Evolutionary conservation across 345 rosid species (phyloP).

Genomic region (Rhizophora mangle): DNA sequence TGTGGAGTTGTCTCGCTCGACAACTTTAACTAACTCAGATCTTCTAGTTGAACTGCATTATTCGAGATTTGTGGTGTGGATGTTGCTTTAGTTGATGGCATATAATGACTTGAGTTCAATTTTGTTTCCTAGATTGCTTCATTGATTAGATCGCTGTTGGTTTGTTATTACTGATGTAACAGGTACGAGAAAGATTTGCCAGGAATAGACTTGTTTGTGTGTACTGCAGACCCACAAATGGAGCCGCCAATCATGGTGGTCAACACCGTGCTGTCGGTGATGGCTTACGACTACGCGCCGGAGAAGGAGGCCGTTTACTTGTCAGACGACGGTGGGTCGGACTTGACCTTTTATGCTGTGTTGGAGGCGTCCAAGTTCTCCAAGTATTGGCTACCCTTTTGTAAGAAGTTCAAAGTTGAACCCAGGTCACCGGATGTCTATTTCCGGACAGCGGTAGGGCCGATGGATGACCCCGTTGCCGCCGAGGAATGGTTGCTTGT

Average conservation of each 20-base stretch:
- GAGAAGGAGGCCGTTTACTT: constrained; percentile 56
- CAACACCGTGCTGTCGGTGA: constrained; percentile 62
- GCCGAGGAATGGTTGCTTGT: neutral
- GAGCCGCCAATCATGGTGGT: constrained; percentile 76
- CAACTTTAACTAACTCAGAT: too few species aligned
- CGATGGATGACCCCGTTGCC: neutral
- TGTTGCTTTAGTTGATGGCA: too few species aligned
- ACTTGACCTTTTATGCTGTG: constrained; percentile 54
- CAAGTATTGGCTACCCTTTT: constrained; percentile 56
- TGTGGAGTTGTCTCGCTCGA: too few species aligned
- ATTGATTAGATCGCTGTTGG: too few species aligned
- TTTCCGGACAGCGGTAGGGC: constrained; percentile 13
- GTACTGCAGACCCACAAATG: constrained; percentile 63
- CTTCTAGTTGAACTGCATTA: too few species aligned
- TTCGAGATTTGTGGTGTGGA: too few species aligned
- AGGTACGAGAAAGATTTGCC: constrained; percentile 43
- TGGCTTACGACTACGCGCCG: constrained; percentile 55
- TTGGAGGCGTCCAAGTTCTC: constrained; percentile 54
- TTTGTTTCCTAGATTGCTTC: too few species aligned
- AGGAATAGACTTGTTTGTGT: constrained; percentile 57
- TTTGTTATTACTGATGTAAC: neutral
- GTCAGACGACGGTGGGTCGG: constrained; percentile 69
- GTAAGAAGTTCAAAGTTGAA: constrained; percentile 48
- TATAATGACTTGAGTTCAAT: too few species aligned
- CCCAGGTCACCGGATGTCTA: constrained; percentile 65